Evolutionary conservation across 2,329 filamentous ascomycete species (phyloP).

Genomic region (Aureobasidium sp.): DNA sequence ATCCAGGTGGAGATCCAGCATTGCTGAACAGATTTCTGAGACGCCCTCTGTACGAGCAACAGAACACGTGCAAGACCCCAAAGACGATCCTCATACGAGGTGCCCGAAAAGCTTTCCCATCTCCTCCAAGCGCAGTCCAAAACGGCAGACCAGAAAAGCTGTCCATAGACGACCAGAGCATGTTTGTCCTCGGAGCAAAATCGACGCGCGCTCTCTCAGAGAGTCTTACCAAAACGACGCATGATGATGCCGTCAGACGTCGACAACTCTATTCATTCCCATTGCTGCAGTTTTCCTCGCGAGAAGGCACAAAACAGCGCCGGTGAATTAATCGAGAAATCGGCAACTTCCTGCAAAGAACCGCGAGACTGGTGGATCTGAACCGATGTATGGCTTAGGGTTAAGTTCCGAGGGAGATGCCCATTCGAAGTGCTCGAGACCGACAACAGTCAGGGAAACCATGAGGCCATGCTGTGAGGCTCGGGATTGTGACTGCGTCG

Average conservation of each 20-base stretch:
- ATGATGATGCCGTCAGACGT: conserved; percentile 48
- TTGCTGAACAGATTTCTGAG: conserved; percentile 26
- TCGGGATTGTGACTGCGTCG: conserved; percentile 46
- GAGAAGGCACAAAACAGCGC: not conserved
- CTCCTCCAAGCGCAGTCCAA: conserved; percentile 38
- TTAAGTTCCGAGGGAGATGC: conserved; percentile 85
- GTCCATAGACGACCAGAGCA: conserved; percentile 57
- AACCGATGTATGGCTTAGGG: conserved; percentile 78
- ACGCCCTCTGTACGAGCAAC: conserved; percentile 15
- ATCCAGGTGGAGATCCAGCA: conserved; percentile 28
- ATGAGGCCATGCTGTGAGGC: conserved; percentile 53
- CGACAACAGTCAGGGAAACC: conserved; percentile 12
- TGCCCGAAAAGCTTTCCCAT: conserved; percentile 45
- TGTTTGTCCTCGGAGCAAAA: conserved; percentile 61
- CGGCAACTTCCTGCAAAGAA: conserved; percentile 51
- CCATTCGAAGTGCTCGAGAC: conserved; percentile 39
- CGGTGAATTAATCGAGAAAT: conserved; percentile 57
- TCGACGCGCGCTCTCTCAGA: conserved; percentile 72
- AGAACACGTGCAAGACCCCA: conserved; percentile 38
- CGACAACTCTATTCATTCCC: conserved; percentile 27
- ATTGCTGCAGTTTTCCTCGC: conserved; percentile 11
- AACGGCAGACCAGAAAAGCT: conserved; percentile 44
- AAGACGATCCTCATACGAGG: conserved; percentile 44
- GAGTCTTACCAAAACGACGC: conserved; percentile 73
- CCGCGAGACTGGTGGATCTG: conserved; percentile 30